Conservation (phyloP, 441 rosid species). For the Eutrema salsugineum region DNA sequence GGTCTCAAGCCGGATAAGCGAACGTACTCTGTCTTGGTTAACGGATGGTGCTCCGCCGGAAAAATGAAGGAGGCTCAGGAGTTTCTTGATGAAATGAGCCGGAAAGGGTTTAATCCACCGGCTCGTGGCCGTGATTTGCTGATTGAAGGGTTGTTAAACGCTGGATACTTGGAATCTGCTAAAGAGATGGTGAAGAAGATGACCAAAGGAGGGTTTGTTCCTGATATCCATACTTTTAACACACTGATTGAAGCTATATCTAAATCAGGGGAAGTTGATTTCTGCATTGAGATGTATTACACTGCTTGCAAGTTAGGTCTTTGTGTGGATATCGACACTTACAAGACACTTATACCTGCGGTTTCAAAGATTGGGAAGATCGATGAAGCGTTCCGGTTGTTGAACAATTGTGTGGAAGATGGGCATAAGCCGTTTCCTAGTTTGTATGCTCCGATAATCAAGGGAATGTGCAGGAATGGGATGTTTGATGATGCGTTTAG, state of each 20-base stretch:
- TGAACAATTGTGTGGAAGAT: constrained; percentile 65
- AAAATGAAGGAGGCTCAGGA: constrained; percentile 76
- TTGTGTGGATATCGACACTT: constrained; percentile 57
- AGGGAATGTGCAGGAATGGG: constrained; percentile 71
- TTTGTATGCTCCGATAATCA: constrained; percentile 80
- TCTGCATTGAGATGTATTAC: constrained; percentile 67
- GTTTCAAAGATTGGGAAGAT: constrained; percentile 81
- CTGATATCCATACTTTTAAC: constrained; percentile 62
- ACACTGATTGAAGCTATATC: constrained; percentile 55
- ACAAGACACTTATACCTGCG: constrained; percentile 77
- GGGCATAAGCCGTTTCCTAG: constrained; percentile 92
- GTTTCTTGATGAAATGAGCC: constrained; percentile 81
- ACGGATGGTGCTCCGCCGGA: constrained; percentile 83
- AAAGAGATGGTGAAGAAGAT: constrained; percentile 73
- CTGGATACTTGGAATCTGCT: constrained; percentile 76
- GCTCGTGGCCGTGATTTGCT: constrained; percentile 86
- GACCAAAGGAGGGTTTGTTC: constrained; percentile 68
- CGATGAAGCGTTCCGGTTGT: constrained; percentile 66
- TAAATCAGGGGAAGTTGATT: constrained; percentile 69
- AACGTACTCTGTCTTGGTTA: constrained; percentile 64
- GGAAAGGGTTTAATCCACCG: constrained; percentile 80
- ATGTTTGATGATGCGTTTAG: constrained; percentile 84
- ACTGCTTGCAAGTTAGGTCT: constrained; percentile 66
- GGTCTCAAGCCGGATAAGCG: constrained; percentile 58
- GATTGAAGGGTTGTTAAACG: constrained; percentile 74